Percentiles rank a stretch among this genome's conserved stretches.
Evolutionary conservation across 768 basidiomycete genomes (phyloP).

Genomic region (Lactarius tabidus): DNA sequence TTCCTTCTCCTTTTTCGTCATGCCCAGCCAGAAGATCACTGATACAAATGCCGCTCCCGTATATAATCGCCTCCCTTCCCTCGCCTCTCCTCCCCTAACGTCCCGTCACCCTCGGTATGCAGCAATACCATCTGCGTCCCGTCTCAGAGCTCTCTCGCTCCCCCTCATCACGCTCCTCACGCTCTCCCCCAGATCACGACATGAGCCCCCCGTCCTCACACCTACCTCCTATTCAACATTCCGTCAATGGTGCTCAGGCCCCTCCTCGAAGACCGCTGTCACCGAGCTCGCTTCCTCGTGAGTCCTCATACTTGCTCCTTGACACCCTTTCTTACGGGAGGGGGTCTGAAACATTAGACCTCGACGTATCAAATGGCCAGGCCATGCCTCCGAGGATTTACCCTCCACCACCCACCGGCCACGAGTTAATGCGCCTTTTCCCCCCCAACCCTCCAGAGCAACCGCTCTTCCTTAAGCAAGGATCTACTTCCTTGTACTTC

Average conservation of each 20-base stretch:
- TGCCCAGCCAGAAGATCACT: constrained; percentile 18
- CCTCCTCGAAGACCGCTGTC: constrained; percentile 24
- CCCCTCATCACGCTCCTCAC: constrained; percentile 19
- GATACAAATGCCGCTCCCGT: constrained; percentile 24
- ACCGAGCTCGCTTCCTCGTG: constrained; percentile 25
- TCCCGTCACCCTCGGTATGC: constrained; percentile 13
- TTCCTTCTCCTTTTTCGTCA: constrained; percentile 18
- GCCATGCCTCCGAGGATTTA: constrained; percentile 53
- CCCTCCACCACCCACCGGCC: constrained; percentile 74
- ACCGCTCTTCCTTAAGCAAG: constrained; percentile 52
- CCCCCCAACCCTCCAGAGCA: constrained; percentile 59
- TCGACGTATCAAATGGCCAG: constrained; percentile 56
- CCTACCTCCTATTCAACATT: constrained; percentile 24
- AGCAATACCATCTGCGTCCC: constrained; percentile 24
- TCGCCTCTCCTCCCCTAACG: background rate
- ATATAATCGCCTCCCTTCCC: constrained; percentile 17
- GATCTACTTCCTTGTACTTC: constrained; percentile 70
- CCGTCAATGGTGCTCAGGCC: constrained; percentile 9
- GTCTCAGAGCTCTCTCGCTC: constrained; percentile 24
- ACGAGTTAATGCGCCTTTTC: constrained; percentile 83
- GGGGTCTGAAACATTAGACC: constrained; percentile 40
- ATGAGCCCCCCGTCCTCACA: constrained; percentile 22
- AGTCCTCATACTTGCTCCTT: background rate
- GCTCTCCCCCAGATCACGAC: constrained; percentile 15
- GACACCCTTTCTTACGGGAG: background rate